Percentiles rank a stretch among this genome's conserved stretches.
These are phyloP conservation scores for Rhipidocladum racemiflorum DNA, from an alignment of 176 grass and related monocot species.

Conservation along the genomic window DNA sequence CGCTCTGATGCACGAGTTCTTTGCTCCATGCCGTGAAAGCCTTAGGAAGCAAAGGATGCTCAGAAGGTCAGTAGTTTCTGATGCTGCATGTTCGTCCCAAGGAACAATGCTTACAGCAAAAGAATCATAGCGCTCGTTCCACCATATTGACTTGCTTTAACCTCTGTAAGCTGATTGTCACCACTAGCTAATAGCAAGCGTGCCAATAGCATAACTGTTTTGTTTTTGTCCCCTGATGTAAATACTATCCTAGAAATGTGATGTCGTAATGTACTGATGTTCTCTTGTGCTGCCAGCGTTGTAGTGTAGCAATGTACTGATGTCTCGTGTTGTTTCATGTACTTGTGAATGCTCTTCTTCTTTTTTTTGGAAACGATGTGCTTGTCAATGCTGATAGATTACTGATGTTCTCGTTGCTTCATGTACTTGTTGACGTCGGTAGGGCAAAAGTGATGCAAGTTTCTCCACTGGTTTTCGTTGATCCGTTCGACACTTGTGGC, in stretches of 20 bases:
- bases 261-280: background rate
- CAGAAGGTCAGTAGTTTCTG: conserved; percentile 32
- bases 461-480: background rate
- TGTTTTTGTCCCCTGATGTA: conserved; percentile 25
- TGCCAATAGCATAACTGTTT: background rate
- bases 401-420: background rate
- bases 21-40: conserved; percentile 46
- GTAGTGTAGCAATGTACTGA: background rate
- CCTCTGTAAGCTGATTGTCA: conserved; percentile 12
- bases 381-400: background rate
- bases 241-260: conserved; percentile 20
- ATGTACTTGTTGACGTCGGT: background rate
- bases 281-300: background rate
- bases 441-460: background rate
- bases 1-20: conserved; percentile 65
- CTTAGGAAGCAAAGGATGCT: conserved; percentile 37
- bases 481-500: background rate
- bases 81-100: conserved; percentile 22
- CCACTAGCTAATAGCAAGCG: conserved; percentile 10
- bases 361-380: background rate
- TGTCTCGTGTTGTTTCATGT: no score
- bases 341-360: background rate
- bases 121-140: conserved; percentile 3
- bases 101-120: background rate
- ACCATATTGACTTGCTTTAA: conserved; percentile 20